Evolutionary conservation across 768 basidiomycete genomes (phyloP), one percentile per base, ranked within the genome.

Genomic region (Mycena capillaripes): DNA sequence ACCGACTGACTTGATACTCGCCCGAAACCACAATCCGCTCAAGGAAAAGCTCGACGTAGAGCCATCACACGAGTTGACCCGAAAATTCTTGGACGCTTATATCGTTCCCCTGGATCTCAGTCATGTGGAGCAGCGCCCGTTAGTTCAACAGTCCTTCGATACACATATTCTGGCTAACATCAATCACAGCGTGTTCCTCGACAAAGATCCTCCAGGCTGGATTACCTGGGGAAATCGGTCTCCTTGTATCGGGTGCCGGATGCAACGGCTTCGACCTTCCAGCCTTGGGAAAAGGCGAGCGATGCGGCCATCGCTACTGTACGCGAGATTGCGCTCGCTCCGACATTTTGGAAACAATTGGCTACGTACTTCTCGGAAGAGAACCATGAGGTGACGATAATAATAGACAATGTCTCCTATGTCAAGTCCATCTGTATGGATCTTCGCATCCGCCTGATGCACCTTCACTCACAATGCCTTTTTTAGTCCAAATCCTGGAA

Each of bases 401-500:
- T 88, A 32, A 89, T 91, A 73, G 93, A 95, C 80, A 90, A 94
- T 76, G 87, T 92, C 11, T 91, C 91, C 21, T 89, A 85, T 64
- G 89, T 94, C 30, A 95, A 94, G 80, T 93, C 92, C 1, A 91
- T 94, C 57, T 93, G 93, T 93, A 75, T 77, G 89, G 77, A 16
- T 19, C 21, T 58, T 10, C 32, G 16, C 61, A 40, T 40, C 61
- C 34, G 27, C 70, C 1, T 7, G n/a, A 48, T 36, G 55, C 23
- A 16, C 30, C 27, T 69, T 34, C 63, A 21, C 32, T 76, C 11
- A 70, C 34, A 25, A 11, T 53, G 17, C 12, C n/a, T 8, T 60
- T n/a, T 50, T 79, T 70, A 93, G 92, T 93, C 78, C 95, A 97
- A 85, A 78, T 96, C 21, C 86, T 94, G n/a, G 93, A 92, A 76